Evolutionary conservation across 2,329 filamentous ascomycete genomes (phyloP), one percentile per base, ranked within the genome.

Genomic region (Ampelomyces quisqualis): DNA sequence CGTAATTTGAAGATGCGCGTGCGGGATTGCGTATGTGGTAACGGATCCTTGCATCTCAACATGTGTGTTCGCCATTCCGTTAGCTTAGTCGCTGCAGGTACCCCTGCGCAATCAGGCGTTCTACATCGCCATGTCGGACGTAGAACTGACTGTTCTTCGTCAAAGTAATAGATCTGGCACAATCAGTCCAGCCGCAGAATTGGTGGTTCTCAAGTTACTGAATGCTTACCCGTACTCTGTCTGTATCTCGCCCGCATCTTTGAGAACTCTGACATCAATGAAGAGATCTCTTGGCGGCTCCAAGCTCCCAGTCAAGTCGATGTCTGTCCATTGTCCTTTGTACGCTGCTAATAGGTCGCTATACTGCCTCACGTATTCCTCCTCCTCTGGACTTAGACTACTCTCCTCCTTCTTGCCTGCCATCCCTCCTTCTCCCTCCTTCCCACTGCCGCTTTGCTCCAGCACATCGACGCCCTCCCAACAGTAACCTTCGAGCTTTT

Each of bases 131-230:
- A 63, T 96, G 89, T 32, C 91, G 82, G 26, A 98, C 93, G 63
- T 94, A 97, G 64, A 98, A 95, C 65, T 98, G 93, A 62, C 90
- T 96, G 70, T 98, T 97, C 71, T 95, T 97, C 24, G 90, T 95
- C 73, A 98, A 78, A 45, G 87, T 97, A 59, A 98, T 96, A 9
- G 90, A 88, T 11, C 90, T 95, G 56, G n/a, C 4, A 14, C 26
- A 22, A 29, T 26, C 26, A 14, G 24, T 11, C 26, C 14, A 15
- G 20, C 20, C 20, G 10, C 21, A 10, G 13, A 11, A 7, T 29
- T 19, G 15, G 22, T 7, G 17, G 7, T 26, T 7, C 22, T 20
- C 14, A 18, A 24, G 5, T 7, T 24, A 15, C 11, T 3, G 20
- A 41, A 17, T 5, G 74, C 84, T 69, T 77, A 95, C 86, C 93